Percentiles rank a stretch among this genome's conserved stretches.
These are phyloP conservation scores for Fusarium pseudoanthophilum DNA, from an alignment of 2,329 filamentous ascomycete genomes.

Conservation along the genomic window DNA sequence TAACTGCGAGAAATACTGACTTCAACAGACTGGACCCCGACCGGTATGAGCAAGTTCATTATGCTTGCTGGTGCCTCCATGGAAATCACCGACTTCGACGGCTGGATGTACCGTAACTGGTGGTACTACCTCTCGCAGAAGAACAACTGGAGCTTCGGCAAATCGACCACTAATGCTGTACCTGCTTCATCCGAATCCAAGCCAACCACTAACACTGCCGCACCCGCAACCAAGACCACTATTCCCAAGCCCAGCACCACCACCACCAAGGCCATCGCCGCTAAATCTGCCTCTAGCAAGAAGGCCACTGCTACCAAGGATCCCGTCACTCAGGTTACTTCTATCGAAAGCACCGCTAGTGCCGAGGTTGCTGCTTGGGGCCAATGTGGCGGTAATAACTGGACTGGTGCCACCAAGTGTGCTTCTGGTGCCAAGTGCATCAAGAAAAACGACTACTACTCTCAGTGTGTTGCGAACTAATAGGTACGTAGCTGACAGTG, in stretches of 20 bases:
- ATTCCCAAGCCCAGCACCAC: background rate
- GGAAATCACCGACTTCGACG: conserved; percentile 58
- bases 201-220: background rate
- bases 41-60: conserved; percentile 55
- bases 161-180: background rate
- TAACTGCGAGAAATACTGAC: background rate
- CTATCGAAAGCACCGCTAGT: background rate
- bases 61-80: conserved; percentile 57
- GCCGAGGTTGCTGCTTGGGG: conserved; percentile 7
- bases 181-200: background rate
- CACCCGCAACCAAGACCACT: background rate
- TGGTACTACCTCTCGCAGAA: conserved; percentile 51
- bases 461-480: background rate
- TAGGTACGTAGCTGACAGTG: background rate
- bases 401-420: conserved; percentile 37
- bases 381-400: conserved; percentile 39
- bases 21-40: conserved; percentile 55
- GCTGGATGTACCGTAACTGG: conserved; percentile 61
- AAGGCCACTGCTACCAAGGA: background rate
- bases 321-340: background rate
- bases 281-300: background rate
- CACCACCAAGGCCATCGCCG: background rate
- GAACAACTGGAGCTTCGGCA: conserved; percentile 37
- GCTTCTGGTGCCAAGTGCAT: background rate
- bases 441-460: background rate